A percentile compares a stretch with the other conserved stretches of the same genome.
Conservation (phyloP, 176 grass and related monocot species). For the sorghum (Sorghum bicolor) region DNA sequence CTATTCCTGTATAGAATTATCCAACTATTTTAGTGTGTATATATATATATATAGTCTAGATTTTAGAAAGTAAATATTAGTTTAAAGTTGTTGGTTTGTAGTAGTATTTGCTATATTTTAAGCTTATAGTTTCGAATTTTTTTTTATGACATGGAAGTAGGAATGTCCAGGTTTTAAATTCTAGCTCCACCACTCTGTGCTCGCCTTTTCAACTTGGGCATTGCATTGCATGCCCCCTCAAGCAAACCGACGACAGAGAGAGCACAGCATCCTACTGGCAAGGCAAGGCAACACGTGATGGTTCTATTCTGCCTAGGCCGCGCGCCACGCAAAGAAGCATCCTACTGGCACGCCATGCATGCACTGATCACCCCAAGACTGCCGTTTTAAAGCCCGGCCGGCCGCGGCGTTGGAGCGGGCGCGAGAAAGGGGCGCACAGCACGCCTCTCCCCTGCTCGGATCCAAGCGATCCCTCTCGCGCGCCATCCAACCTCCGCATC, state of each 20-base stretch:
- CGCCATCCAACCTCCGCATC: not conserved
- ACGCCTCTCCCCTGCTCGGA: not conserved
- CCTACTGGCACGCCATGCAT: conserved; percentile 24
- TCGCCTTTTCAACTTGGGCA: not conserved
- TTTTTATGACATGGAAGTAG: too few relatives aligned
- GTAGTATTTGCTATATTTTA: too few relatives aligned
- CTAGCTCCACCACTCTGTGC: too few relatives aligned
- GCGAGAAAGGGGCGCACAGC: not conserved
- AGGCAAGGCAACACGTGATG: not conserved
- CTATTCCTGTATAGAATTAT: too few relatives aligned
- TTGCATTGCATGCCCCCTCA: not conserved
- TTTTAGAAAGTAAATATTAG: too few relatives aligned
- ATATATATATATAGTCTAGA: too few relatives aligned
- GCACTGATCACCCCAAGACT: not conserved
- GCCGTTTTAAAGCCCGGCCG: not conserved
- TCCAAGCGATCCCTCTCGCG: not conserved
- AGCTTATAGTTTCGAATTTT: too few relatives aligned
- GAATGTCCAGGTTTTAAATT: too few relatives aligned
- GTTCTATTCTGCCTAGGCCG: not conserved
- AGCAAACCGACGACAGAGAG: not conserved
- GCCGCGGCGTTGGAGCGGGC: not conserved
- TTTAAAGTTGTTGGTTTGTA: too few relatives aligned
- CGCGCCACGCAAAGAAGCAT: conserved; percentile 34
- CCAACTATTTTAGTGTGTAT: too few relatives aligned
- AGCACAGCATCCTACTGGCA: not conserved